Evolutionary conservation across 768 basidiomycete genomes (phyloP), one percentile per base, ranked within the genome.

Genomic region (Mycena rosella): DNA sequence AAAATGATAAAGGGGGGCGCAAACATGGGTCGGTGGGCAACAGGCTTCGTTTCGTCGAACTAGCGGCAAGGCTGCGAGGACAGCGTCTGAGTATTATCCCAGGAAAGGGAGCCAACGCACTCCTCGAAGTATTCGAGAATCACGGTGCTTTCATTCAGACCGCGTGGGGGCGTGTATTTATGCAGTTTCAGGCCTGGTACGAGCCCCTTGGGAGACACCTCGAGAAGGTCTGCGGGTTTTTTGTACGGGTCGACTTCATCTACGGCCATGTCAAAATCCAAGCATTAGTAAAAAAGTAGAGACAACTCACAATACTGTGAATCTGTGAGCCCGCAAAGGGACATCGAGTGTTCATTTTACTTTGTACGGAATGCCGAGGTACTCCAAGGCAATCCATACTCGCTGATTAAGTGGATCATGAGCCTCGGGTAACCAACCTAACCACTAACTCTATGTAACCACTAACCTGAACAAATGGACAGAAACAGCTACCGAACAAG

Each of bases 161-260:
- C 86, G 36, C 87, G 80, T 0, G 91, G 87, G 0, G 89, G 90
- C 53, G 74, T 75, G 66, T 82, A 87, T 4, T 78, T 78, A 70
- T 88, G 79, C 60, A 94, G 76, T 71, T 84, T 86, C 30, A 93
- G 72, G 0, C 85, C 92, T 0, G 94, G 93, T 1, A 96, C 92
- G 5, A 96, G 84, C 0, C 94, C 93, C 72, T 92, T 93, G 1
- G 94, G 93, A 18, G 93, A 94, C 20, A 94, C 82, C 40, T 92
- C 88, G n/a, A 96, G 82, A 22, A 96, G 85, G 34, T 93, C 92
- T 54, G 87, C 77, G 0, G 94, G 92, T 71, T 95, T 96, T 78
- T 89, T 88, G 81, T 95, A 94, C 22, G 92, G 91, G 77, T 94
- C 91, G 30, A 93, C 91, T 78, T 94, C 92, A 72, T 91, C 92